Evolutionary conservation across 257 asterid genomes (phyloP), one percentile per base, ranked within the genome.

Genomic region (Leptodermis oblonga): DNA sequence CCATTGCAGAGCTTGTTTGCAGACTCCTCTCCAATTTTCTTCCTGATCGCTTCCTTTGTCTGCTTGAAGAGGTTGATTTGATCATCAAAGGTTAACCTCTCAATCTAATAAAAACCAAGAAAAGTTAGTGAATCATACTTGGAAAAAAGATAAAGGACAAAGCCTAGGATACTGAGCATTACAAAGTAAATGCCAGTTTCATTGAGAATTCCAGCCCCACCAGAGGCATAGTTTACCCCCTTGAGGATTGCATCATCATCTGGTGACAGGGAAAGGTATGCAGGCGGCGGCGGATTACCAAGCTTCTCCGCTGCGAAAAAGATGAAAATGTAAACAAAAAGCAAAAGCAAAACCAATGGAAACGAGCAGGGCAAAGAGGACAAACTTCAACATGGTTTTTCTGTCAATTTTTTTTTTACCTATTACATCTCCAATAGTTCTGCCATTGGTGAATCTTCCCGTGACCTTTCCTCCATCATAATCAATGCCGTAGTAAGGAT

Each of bases 121-220:
- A 48, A 49, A 31, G 31, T 31, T 48, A 48, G 60, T 31, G 18
- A 49, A 64, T 18, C 41, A 43, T 25, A 42, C 18, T 12, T 26
- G 7, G 0, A 42, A 17, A 33, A 30, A 13, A 45, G 8, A 60
- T 25, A 17, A 15, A n/a, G n/a, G n/a, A n/a, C 4, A 30, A 60
- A 31, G 43, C 30, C 25, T 62, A 2, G 9, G 33, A 37, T n/a
- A 54, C 48, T 51, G 23, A 45, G 23, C 12, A 22, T 75, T 88
- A 90, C 97, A 72, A 88, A 90, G 87, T 88, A 90, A 39, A 86
- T 81, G 37, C 97, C 97, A 0, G 97, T 87, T n/a, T 87, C 90
- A 53, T 88, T 90, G 65, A 90, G 95, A 68, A 90, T 90, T 53
- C 97, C 97, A 60, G 97, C 95, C 69, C 97, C 97, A 71, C 97